These are phyloP conservation scores for Anisogramma anomala DNA, from an alignment of 2,329 filamentous ascomycete genomes.

Conservation along the genomic window DNA sequence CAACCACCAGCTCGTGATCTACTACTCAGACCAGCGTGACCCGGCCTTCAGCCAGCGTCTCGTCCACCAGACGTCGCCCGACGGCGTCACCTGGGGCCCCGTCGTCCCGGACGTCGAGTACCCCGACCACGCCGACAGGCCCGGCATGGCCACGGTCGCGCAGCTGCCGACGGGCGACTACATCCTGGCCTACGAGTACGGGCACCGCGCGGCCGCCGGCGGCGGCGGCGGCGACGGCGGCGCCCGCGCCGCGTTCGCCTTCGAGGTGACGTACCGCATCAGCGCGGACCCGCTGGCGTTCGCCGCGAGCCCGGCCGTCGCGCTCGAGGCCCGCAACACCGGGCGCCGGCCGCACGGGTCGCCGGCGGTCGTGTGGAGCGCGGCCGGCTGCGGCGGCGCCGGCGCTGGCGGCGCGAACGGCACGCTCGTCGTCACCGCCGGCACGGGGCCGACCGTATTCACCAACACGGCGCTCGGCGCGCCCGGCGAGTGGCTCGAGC, in stretches of 20 bases:
- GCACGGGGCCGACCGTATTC: constrained; percentile 28
- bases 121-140: constrained; percentile 48
- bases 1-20: constrained; percentile 48
- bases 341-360: constrained; percentile 26
- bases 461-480: constrained; percentile 31
- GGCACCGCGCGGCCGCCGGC: constrained; percentile 26
- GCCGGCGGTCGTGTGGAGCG: constrained; percentile 34
- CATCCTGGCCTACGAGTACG: constrained; percentile 55
- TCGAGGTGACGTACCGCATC: constrained; percentile 35
- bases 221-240: too few species aligned
- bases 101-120: constrained; percentile 54
- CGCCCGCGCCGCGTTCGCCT: too few species aligned
- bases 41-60: constrained; percentile 54
- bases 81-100: constrained; percentile 49
- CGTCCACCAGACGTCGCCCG: constrained; percentile 48
- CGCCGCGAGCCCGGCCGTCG: constrained; percentile 21
- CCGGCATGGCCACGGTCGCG: constrained; percentile 56
- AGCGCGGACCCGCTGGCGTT: constrained; percentile 29
- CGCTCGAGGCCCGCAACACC: constrained; percentile 22
- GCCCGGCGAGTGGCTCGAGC: constrained; percentile 26
- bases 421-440: constrained; percentile 32
- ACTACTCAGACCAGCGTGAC: constrained; percentile 62
- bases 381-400: constrained; percentile 31
- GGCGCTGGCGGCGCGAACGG: constrained; percentile 33
- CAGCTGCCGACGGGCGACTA: constrained; percentile 47